Evolutionary conservation across 179 eudicot genomes (phyloP).

Genomic region (Silene coronaria): DNA sequence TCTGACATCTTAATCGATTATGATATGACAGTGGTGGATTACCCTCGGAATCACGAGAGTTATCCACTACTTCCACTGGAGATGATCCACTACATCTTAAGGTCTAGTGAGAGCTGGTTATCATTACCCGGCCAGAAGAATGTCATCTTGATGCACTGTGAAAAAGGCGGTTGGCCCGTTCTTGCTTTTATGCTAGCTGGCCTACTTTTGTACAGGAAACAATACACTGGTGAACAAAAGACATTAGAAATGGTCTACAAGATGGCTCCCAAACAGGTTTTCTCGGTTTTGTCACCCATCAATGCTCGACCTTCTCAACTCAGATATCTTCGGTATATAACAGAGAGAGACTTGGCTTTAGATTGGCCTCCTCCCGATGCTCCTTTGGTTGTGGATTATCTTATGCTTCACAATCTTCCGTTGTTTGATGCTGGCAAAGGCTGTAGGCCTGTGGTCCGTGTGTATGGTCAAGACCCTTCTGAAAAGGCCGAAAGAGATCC

Average conservation of each 20-base stretch:
- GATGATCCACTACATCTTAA: slow-evolving; percentile 72
- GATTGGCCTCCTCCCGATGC: slow-evolving; percentile 85
- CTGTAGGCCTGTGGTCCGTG: slow-evolving; percentile 73
- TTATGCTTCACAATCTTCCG: slow-evolving; percentile 65
- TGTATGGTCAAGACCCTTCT: slow-evolving; percentile 74
- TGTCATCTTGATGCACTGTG: slow-evolving; percentile 89
- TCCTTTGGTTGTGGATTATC: slow-evolving; percentile 61
- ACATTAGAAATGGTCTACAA: slow-evolving; percentile 85
- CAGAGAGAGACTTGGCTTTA: slow-evolving; percentile 48
- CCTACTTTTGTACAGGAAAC: slow-evolving; percentile 76
- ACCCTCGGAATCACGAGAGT: slow-evolving; percentile 81
- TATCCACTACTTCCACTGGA: slow-evolving; percentile 79
- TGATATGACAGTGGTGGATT: slow-evolving; percentile 91
- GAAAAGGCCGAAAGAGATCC: slow-evolving; percentile 47
- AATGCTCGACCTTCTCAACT: slow-evolving; percentile 87
- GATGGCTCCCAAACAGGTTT: slow-evolving; percentile 76
- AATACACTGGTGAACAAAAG: slow-evolving; percentile 73
- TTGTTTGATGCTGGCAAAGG: slow-evolving; percentile 64
- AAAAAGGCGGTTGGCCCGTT: slow-evolving; percentile 95
- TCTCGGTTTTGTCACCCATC: slow-evolving; percentile 52
- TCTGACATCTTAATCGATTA: slow-evolving; percentile 74
- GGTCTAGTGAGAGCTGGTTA: slow-evolving; percentile 91
- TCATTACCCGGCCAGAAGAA: slow-evolving; percentile 72
- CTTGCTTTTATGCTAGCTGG: slow-evolving; percentile 95
- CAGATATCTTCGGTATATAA: slow-evolving; percentile 87